Evolutionary conservation across 2,329 filamentous ascomycete genomes (phyloP).

Genomic region (Pseudogymnoascus sp.): DNA sequence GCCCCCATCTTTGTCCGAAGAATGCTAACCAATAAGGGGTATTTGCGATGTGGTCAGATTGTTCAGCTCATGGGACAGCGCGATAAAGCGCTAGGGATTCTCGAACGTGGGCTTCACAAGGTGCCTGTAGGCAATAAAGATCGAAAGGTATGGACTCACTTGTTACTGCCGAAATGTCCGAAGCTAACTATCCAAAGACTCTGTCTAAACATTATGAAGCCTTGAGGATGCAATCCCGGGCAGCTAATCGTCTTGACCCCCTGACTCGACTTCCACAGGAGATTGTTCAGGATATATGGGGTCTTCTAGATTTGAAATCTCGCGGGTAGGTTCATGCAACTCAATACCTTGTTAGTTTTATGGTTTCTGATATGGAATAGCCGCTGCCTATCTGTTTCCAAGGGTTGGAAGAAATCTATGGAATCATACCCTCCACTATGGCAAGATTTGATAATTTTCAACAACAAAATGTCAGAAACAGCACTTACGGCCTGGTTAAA

Average conservation of each 20-base stretch:
- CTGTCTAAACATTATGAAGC: neutral
- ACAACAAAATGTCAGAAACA: neutral
- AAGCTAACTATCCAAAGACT: neutral
- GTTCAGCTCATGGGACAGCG: slow-evolving; percentile 24
- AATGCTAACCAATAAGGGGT: slow-evolving; percentile 21
- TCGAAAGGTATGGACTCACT: slow-evolving; percentile 18
- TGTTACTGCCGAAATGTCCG: neutral
- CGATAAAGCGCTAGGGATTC: slow-evolving; percentile 27
- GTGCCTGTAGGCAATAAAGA: slow-evolving; percentile 25
- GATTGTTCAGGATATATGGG: slow-evolving; percentile 3
- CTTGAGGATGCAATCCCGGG: neutral
- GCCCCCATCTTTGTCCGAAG: neutral
- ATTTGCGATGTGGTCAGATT: slow-evolving; percentile 28
- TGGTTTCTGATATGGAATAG: neutral
- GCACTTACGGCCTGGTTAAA: slow-evolving; percentile 1
- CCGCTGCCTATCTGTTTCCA: neutral
- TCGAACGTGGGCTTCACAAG: slow-evolving; percentile 27
- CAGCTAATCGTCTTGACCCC: neutral
- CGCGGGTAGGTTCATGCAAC: neutral
- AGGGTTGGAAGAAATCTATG: neutral
- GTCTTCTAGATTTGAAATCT: neutral
- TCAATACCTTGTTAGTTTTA: neutral
- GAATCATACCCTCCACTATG: slow-evolving; percentile 1
- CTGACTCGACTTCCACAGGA: neutral
- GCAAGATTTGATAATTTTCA: neutral